Evolutionary conservation across 2,329 filamentous ascomycete species (phyloP), one percentile per base, ranked within the genome.

Genomic region (Calonectria pteridis): DNA sequence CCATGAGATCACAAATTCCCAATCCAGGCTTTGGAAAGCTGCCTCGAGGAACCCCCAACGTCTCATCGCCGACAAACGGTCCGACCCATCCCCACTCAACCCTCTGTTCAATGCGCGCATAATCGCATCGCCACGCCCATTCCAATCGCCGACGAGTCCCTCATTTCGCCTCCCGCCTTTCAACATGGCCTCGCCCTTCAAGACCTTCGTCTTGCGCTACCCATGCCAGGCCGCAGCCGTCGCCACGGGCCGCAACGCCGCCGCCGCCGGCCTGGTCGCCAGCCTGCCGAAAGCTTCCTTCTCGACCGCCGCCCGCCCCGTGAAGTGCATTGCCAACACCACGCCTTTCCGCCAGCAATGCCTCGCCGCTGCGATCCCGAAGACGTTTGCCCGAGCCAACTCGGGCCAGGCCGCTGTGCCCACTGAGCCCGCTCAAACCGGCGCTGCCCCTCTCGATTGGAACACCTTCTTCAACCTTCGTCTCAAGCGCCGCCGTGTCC

Each of bases 391-490:
- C 53, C 78, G 80, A 50, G 69, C 75, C 46, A 71, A 65, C 68
- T 78, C 78, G 40, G 67, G 65, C 71, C 73, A 75, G 35, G 63
- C 71, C 64, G 20, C 74, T 51, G 75, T 59, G 50, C 77, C 69
- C 65, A 53, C 64, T 33, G 67, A 64, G n/a, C 59, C 59, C 29
- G 26, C 40, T 23, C 59, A 49, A 20, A 33, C 9, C 59, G 59
- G 74, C 83, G 26, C 69, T 76, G 81, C 69, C 77, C 72, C 67
- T 84, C 91, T 96, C 51, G 91, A 95, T 86, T 98, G 96, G 96
- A 93, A 98, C 87, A 92, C 92, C 67, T 98, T 98, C 88, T 98
- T 98, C 89, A 91, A 92, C 83, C 93, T 98, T 73, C 95, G 96
- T 81, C 94, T 95, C 80, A 94, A 93, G 73, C 94, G 96, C 70